These are phyloP conservation scores for Rosellinia necatrix DNA, from an alignment of 2,329 filamentous ascomycete genomes.

Conservation along the genomic window DNA sequence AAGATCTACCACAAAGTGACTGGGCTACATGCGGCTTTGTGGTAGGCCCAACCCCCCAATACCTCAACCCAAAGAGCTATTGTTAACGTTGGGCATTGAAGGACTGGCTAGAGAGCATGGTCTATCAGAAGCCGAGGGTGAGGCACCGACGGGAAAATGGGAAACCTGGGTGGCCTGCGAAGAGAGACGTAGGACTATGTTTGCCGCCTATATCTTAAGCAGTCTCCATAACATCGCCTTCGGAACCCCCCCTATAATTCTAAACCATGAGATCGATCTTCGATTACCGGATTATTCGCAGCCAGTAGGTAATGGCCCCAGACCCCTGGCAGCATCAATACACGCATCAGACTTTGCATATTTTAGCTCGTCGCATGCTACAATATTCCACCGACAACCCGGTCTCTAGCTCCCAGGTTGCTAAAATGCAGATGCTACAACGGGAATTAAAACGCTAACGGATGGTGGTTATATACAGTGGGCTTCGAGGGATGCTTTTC, in stretches of 20 bases:
- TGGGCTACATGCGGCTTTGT: no score
- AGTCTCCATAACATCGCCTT: constrained; percentile 66
- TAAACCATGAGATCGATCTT: constrained; percentile 59
- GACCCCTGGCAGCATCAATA: neutral
- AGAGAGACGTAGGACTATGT: constrained; percentile 58
- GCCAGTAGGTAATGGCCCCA: neutral
- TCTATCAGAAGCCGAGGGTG: constrained; percentile 6
- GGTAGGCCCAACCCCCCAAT: neutral
- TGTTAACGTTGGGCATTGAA: neutral
- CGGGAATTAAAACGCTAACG: neutral
- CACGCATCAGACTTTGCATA: no score
- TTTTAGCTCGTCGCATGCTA: neutral
- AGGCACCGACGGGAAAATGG: constrained; percentile 55
- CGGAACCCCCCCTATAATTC: constrained; percentile 61
- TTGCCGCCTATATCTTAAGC: constrained; percentile 55
- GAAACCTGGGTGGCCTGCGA: constrained; percentile 55
- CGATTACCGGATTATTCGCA: constrained; percentile 56
- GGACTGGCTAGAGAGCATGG: constrained; percentile 19
- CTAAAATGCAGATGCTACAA: neutral
- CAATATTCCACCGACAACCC: neutral
- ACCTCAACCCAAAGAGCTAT: neutral
- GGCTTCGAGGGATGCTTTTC: constrained; percentile 54
- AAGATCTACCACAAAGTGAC: neutral
- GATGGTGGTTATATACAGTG: constrained; percentile 52
- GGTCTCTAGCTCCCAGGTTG: neutral